A percentile compares a stretch with the other conserved stretches of the same genome.
These are phyloP conservation scores for Xylaria flabelliformis DNA, from an alignment of 495 filamentous ascomycete species.

Conservation along the genomic window DNA sequence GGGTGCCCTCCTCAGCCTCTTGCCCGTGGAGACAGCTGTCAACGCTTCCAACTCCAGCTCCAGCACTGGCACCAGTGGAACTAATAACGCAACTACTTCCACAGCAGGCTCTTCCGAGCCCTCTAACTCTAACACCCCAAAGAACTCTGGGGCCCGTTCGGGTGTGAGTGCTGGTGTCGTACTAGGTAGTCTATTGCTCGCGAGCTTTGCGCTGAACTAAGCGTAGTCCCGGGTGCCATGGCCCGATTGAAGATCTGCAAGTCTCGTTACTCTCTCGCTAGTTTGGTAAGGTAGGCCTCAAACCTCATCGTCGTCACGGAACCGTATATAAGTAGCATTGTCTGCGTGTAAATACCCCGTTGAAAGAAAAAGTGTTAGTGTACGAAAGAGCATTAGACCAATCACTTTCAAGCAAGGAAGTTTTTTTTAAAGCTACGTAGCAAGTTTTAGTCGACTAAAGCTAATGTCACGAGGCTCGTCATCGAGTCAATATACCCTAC, in stretches of 20 bases:
- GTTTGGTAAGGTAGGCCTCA: neutral
- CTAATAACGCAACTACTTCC: neutral
- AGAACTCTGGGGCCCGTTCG: neutral
- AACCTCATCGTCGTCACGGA: neutral
- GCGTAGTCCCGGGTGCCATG: neutral
- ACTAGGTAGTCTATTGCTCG: neutral
- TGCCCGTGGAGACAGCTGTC: slow-evolving; percentile 35
- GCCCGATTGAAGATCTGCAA: neutral
- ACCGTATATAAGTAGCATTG: neutral
- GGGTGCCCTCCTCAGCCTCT: slow-evolving; percentile 58
- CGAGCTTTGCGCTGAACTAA: neutral
- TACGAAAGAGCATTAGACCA: neutral
- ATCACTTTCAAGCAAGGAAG: neutral
- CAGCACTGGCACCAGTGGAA: slow-evolving; percentile 44
- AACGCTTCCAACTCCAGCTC: slow-evolving; percentile 34
- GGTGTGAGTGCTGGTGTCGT: neutral
- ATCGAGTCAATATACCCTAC: no score
- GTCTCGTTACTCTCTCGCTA: neutral
- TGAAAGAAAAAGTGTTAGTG: neutral
- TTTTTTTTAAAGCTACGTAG: neutral
- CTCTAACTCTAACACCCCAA: neutral
- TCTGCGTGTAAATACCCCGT: neutral
- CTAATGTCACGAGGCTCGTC: neutral
- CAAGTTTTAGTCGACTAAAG: neutral
- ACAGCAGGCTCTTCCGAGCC: neutral